Evolutionary conservation across 176 grass and related monocot species (phyloP).

Genomic region (Pharus latifolius): DNA sequence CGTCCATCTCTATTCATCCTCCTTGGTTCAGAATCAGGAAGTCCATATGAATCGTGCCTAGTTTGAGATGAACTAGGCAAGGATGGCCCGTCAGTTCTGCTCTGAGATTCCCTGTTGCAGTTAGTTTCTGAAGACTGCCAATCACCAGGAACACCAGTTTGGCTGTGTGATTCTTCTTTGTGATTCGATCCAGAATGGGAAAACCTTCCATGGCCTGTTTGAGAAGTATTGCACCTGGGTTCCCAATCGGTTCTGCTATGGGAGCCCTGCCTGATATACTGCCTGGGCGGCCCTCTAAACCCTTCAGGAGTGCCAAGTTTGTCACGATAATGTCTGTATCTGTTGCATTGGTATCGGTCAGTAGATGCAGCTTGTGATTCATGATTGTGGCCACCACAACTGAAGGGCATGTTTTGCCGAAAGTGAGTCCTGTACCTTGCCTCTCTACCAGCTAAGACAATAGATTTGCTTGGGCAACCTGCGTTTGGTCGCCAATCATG

Average conservation of each 20-base stretch:
- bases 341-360: constrained; percentile 5
- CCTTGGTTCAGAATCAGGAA: neutral
- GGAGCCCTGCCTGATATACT: neutral
- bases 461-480: neutral
- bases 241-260: neutral
- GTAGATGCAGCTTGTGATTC: constrained; percentile 6
- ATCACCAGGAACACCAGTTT: constrained; percentile 12
- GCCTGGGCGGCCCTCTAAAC: constrained; percentile 14
- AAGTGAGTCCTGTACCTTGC: constrained; percentile 16
- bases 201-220: constrained; percentile 13
- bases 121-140: constrained; percentile 20
- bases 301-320: neutral
- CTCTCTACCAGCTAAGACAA: constrained; percentile 13
- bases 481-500: constrained; percentile 7
- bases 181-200: constrained; percentile 18
- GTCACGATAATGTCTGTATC: neutral
- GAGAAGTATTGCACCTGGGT: constrained; percentile 9
- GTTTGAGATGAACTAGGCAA: neutral
- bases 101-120: neutral
- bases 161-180: neutral
- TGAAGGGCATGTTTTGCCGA: neutral
- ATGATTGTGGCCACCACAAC: neutral
- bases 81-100: neutral
- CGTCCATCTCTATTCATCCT: neutral
- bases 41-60: constrained; percentile 12